Evolutionary conservation across 108 stramenopile genomes (phyloP).

Genomic region (Cyclostephanos tholiformis): DNA sequence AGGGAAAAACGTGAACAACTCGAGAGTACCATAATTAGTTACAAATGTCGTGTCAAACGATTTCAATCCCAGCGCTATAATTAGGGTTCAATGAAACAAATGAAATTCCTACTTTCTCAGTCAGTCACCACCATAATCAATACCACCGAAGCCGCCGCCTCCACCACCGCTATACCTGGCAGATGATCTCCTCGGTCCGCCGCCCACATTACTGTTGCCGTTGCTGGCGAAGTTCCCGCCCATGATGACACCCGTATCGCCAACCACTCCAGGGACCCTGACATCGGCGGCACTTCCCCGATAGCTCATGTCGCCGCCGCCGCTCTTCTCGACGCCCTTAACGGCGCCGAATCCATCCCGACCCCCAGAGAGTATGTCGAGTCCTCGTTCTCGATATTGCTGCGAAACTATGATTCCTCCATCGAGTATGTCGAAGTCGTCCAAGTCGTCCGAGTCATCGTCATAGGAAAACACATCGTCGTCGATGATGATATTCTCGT

Average conservation of each 20-base stretch:
- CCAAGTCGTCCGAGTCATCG: not conserved
- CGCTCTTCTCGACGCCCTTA: constrained; percentile 8
- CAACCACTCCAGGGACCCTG: not conserved
- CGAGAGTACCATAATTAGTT: no score
- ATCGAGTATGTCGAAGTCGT: not conserved
- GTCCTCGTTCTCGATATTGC: constrained; percentile 24
- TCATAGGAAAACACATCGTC: constrained; percentile 3
- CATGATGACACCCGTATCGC: constrained; percentile 8
- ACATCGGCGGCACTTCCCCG: not conserved
- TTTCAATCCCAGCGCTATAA: not conserved
- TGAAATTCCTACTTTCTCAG: not conserved
- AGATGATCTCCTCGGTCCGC: not conserved
- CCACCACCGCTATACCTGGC: constrained; percentile 10
- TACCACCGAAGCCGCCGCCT: not conserved
- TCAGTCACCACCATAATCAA: not conserved
- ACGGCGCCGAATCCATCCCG: constrained; percentile 23
- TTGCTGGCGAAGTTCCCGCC: constrained; percentile 1
- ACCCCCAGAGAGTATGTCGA: constrained; percentile 25
- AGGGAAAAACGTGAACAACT: no score
- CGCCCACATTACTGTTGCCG: not conserved
- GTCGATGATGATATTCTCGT: not conserved
- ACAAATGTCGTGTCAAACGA: no score
- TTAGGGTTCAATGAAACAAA: no score
- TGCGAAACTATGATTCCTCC: constrained; percentile 4
- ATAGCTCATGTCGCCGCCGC: not conserved